These are phyloP conservation scores for Phylloporus arenicola DNA, from an alignment of 768 basidiomycete species.

Conservation along the genomic window DNA sequence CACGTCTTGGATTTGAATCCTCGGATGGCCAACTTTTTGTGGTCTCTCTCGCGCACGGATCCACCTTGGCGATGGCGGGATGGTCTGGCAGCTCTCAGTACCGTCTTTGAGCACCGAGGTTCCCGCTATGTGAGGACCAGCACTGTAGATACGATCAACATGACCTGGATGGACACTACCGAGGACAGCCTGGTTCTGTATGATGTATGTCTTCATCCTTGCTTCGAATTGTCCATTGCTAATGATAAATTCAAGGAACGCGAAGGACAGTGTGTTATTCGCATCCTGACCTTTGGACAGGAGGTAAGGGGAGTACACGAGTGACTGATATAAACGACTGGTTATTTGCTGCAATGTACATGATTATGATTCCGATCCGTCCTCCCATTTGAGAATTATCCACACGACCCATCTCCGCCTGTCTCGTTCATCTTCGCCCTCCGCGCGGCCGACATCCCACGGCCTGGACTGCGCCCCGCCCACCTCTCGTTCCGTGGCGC, in stretches of 20 bases:
- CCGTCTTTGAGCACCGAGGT: slow-evolving; percentile 25
- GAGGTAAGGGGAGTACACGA: slow-evolving; percentile 17
- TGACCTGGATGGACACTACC: slow-evolving; percentile 50
- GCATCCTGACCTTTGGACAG: slow-evolving; percentile 28
- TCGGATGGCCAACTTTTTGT: slow-evolving; percentile 19
- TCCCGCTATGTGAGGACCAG: slow-evolving; percentile 28
- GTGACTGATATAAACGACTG: background rate
- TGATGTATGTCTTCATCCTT: slow-evolving; percentile 36
- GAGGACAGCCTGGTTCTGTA: slow-evolving; percentile 59
- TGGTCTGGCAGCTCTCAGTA: slow-evolving; percentile 21
- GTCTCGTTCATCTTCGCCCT: slow-evolving; percentile 60
- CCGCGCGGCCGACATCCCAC: slow-evolving; percentile 50
- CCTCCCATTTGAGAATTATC: slow-evolving; percentile 49
- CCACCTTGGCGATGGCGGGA: slow-evolving; percentile 32
- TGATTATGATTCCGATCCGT: slow-evolving; percentile 11
- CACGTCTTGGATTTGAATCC: slow-evolving; percentile 31
- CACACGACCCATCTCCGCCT: slow-evolving; percentile 69
- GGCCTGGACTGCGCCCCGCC: slow-evolving; percentile 33
- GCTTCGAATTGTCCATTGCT: background rate
- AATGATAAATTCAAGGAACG: slow-evolving; percentile 20
- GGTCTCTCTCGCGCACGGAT: slow-evolving; percentile 21
- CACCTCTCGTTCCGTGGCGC: slow-evolving; percentile 45
- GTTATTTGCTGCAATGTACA: background rate
- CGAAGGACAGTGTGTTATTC: slow-evolving; percentile 30
- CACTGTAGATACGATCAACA: slow-evolving; percentile 40